phyloP scores from a whole-genome alignment of 345 rosid species.

The Pelargonium nanum region DNA sequence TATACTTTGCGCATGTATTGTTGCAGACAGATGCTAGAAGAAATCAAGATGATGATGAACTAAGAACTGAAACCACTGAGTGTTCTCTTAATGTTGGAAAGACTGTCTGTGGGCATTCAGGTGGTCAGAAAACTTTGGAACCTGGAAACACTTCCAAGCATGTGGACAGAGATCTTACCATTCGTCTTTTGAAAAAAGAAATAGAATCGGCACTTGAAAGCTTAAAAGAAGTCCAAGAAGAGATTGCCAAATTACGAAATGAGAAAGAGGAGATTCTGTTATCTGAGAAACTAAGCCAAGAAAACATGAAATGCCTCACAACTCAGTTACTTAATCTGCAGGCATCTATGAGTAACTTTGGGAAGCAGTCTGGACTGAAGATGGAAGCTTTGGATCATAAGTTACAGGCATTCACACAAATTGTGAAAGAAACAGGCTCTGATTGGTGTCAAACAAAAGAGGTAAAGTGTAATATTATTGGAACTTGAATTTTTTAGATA shows the following conservation, averaged over 20 bases:
- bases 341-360: slow-evolving; percentile 34
- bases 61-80: slow-evolving; percentile 16
- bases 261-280: slow-evolving; percentile 55
- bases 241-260: slow-evolving; percentile 43
- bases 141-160: slow-evolving; percentile 16
- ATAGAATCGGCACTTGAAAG: slow-evolving; percentile 65
- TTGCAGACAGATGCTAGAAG: slow-evolving; percentile 37
- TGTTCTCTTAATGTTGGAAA: slow-evolving; percentile 22
- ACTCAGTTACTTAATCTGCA: slow-evolving; percentile 41
- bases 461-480: slow-evolving; percentile 22
- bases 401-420: slow-evolving; percentile 33
- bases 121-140: slow-evolving; percentile 17
- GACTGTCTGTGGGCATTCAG: slow-evolving; percentile 8
- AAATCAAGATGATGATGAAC: slow-evolving; percentile 9
- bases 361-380: slow-evolving; percentile 38
- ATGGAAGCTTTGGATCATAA: slow-evolving; percentile 34
- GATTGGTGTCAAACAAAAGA: slow-evolving; percentile 39
- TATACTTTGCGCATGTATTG: slow-evolving; percentile 18
- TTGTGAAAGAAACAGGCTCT: slow-evolving; percentile 28
- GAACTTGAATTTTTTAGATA: neutral
- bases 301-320: slow-evolving; percentile 34
- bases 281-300: slow-evolving; percentile 43
- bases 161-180: slow-evolving; percentile 40
- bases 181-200: slow-evolving; percentile 62
- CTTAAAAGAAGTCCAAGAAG: slow-evolving; percentile 57